Evolutionary conservation across 345 rosid genomes (phyloP).

Genomic region (Capsella bursapastoris): DNA sequence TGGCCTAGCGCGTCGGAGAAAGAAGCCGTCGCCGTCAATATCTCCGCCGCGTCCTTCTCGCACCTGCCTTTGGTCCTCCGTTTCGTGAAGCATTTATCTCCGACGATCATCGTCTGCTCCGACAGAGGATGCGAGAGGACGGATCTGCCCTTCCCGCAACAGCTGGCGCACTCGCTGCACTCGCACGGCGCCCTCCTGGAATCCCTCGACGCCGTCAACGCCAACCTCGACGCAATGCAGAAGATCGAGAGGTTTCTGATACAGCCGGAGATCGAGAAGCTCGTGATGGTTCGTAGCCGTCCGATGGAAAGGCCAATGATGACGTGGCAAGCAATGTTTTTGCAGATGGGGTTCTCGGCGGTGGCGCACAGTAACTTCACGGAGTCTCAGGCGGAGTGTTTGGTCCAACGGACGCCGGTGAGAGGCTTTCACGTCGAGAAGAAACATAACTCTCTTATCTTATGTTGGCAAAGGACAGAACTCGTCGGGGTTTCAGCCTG

Average conservation of each 20-base stretch:
- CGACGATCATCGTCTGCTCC: slow-evolving; percentile 76
- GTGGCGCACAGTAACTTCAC: slow-evolving; percentile 77
- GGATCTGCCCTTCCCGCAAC: slow-evolving; percentile 79
- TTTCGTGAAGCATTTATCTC: slow-evolving; percentile 75
- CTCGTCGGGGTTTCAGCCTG: slow-evolving; percentile 86
- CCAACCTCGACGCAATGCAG: slow-evolving; percentile 66
- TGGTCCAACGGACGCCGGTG: slow-evolving; percentile 73
- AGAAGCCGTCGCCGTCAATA: slow-evolving; percentile 76
- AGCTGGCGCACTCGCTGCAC: slow-evolving; percentile 69
- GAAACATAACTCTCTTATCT: slow-evolving; percentile 75
- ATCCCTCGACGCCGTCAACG: slow-evolving; percentile 83
- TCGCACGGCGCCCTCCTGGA: slow-evolving; percentile 69
- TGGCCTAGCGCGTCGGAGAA: slow-evolving; percentile 52
- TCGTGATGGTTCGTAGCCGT: slow-evolving; percentile 65
- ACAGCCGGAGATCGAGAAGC: slow-evolving; percentile 74
- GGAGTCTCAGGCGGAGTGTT: slow-evolving; percentile 88
- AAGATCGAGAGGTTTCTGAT: slow-evolving; percentile 85
- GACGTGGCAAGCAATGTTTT: slow-evolving; percentile 73
- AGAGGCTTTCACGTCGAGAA: slow-evolving; percentile 91
- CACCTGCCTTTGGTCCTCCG: slow-evolving; percentile 64
- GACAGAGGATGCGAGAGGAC: slow-evolving; percentile 83
- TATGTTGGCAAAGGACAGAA: slow-evolving; percentile 86
- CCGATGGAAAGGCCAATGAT: slow-evolving; percentile 51
- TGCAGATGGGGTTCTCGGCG: slow-evolving; percentile 72
- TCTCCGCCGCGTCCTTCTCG: slow-evolving; percentile 65